Evolutionary conservation across 2,329 filamentous ascomycete genomes (phyloP), one percentile per base, ranked within the genome.

Genomic region (Fusarium ramigenum): DNA sequence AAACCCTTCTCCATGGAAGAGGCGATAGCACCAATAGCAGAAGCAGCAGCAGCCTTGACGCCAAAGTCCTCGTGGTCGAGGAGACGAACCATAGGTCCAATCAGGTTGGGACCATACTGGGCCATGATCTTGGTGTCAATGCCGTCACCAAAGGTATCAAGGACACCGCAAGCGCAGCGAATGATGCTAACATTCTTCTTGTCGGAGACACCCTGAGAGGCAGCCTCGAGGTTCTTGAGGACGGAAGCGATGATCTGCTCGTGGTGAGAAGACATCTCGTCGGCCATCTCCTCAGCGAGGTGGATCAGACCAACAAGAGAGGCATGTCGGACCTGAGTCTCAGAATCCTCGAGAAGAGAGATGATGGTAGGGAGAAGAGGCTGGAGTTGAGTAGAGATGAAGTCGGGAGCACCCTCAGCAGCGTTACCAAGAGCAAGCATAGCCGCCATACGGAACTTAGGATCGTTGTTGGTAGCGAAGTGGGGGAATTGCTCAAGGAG

Each of bases 371-470:
- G 96, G 81, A 98, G 90, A 75, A 98, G 93, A 74, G 92, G 89
- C 79, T 92, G 88, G 71, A 98, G 90, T 84, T 99, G 96, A 25
- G 95, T 97, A 73, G 94, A 94, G 79, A 98, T 95, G 84, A 98
- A 99, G 82, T 99, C 96, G 21, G 96, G 96, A 36, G 96, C 96
- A 77, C 96, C 96, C 86, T 98, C 96, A 60, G 97, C 96, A 77
- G 94, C 96, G 86, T 96, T 97, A 67, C 96, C 96, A 9, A 99
- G 89, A 54, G 96, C 93, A 71, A 98, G 88, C 80, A 98, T 96
- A 83, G 93, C 95, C 61, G 96, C 95, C 83, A 96, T 93, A 68
- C 96, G 92, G 84, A 93, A 93, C 77, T 94, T 91, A 40, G 95
- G 89, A 79, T 97, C 89, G 67, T 88, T 84, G 79, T 90, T 92